A percentile compares a stretch with the other conserved stretches of the same genome.
Evolutionary conservation across 2,329 filamentous ascomycete genomes (phyloP).

Genomic region (Tolypocladium inflatum): DNA sequence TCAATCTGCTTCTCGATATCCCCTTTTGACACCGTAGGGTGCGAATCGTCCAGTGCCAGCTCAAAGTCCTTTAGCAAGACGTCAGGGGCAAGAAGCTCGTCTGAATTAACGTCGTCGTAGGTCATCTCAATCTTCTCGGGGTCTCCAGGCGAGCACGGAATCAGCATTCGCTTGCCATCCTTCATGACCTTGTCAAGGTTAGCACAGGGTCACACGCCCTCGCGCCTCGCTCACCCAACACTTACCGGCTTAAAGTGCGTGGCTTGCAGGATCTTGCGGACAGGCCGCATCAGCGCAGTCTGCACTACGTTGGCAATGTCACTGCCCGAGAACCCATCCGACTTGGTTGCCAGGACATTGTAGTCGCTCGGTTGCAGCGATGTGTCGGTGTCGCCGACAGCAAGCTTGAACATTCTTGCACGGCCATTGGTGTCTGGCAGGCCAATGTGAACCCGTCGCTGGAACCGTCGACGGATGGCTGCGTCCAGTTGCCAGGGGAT

Average conservation of each 20-base stretch:
- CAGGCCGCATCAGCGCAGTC: constrained; percentile 93
- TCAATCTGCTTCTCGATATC: constrained; percentile 79
- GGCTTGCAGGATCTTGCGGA: constrained; percentile 91
- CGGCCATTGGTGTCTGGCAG: constrained; percentile 80
- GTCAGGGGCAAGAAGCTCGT: constrained; percentile 76
- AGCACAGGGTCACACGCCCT: constrained; percentile 1
- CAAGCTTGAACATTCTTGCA: constrained; percentile 90
- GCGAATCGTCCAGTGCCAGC: constrained; percentile 77
- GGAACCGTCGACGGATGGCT: constrained; percentile 91
- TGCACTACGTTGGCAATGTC: constrained; percentile 96
- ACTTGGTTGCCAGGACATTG: constrained; percentile 66
- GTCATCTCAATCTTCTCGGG: constrained; percentile 81
- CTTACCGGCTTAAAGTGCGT: constrained; percentile 92
- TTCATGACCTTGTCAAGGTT: constrained; percentile 49
- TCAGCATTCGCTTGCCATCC: constrained; percentile 60
- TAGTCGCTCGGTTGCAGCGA: constrained; percentile 71
- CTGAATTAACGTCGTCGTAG: constrained; percentile 79
- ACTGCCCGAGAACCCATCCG: constrained; percentile 90
- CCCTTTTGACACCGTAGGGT: constrained; percentile 82
- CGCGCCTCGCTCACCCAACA: constrained; percentile 2
- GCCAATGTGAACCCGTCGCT: constrained; percentile 90
- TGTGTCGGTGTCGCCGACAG: constrained; percentile 87
- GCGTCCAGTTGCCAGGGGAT: constrained; percentile 98
- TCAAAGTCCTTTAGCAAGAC: constrained; percentile 87
- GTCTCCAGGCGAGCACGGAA: constrained; percentile 91